Evolutionary conservation across 257 asterid genomes (phyloP).

Genomic region (Echites panduratus): DNA sequence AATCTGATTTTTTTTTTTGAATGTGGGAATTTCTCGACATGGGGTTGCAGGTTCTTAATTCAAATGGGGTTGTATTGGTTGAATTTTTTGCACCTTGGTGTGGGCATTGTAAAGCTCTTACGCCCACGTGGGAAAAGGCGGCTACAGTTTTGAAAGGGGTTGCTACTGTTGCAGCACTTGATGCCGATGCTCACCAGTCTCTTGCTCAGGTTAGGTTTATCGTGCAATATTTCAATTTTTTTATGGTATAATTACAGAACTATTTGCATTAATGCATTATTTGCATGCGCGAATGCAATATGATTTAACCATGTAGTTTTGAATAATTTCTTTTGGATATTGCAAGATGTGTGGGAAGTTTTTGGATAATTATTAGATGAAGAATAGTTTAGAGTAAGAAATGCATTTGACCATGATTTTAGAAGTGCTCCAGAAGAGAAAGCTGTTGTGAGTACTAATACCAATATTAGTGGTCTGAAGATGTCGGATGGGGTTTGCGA

Average conservation of each 20-base stretch:
- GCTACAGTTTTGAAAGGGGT: conserved; percentile 87
- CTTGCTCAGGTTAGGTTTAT: conserved; percentile 92
- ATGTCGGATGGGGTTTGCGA: neutral
- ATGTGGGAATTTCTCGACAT: neutral
- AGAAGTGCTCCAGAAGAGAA: neutral
- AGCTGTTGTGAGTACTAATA: neutral
- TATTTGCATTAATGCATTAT: neutral
- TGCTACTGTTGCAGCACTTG: conserved; percentile 87
- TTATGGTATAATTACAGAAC: neutral
- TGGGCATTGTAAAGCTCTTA: conserved; percentile 88
- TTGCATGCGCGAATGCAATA: neutral
- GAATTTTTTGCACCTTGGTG: conserved; percentile 99
- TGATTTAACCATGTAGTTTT: neutral
- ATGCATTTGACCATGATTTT: too few relatives aligned
- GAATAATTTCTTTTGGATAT: neutral
- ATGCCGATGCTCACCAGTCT: conserved; percentile 89
- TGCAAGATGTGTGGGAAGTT: neutral
- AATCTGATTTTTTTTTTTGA: neutral
- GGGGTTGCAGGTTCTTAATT: conserved; percentile 63
- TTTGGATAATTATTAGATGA: neutral
- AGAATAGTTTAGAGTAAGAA: neutral
- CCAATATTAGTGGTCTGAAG: too few relatives aligned
- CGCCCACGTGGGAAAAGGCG: conserved; percentile 90
- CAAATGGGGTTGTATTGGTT: conserved; percentile 78
- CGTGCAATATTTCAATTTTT: neutral